phyloP scores from a whole-genome alignment of 2,329 filamentous ascomycete species.

The Hymenoscyphus infarciens region DNA sequence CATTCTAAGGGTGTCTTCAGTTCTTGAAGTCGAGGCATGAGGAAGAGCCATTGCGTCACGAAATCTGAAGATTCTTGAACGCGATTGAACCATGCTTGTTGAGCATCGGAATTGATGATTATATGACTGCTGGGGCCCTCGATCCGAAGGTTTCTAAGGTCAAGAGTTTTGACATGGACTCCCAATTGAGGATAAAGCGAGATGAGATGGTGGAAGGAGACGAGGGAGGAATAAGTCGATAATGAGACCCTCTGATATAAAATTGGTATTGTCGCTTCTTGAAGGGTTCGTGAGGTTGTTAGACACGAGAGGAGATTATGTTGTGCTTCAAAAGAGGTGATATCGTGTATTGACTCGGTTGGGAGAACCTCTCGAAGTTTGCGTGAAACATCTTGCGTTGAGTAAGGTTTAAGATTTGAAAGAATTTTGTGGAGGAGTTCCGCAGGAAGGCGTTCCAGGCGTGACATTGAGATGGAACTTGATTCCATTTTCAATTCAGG shows the following conservation, averaged over 20 bases:
- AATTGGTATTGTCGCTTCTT: slow-evolving; percentile 3
- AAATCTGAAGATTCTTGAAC: background rate
- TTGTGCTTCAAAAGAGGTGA: background rate
- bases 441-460: slow-evolving; percentile 2
- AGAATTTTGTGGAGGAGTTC: slow-evolving; percentile 10
- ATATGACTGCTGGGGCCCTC: background rate
- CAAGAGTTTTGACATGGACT: background rate
- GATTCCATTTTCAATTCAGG: background rate
- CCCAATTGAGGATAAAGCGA: background rate
- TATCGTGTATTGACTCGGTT: background rate
- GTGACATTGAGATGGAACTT: background rate
- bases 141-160: background rate
- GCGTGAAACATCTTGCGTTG: background rate
- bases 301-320: background rate
- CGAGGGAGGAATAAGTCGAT: background rate
- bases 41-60: background rate
- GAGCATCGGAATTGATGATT: background rate
- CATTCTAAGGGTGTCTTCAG: background rate
- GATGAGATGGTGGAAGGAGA: background rate
- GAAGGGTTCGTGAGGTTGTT: background rate
- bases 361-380: slow-evolving; percentile 1
- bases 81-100: background rate
- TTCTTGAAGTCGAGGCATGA: slow-evolving; percentile 5
- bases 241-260: slow-evolving; percentile 2
- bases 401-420: background rate